Evolutionary conservation across 306 rosid species (phyloP).

Genomic region (Myrica gale): DNA sequence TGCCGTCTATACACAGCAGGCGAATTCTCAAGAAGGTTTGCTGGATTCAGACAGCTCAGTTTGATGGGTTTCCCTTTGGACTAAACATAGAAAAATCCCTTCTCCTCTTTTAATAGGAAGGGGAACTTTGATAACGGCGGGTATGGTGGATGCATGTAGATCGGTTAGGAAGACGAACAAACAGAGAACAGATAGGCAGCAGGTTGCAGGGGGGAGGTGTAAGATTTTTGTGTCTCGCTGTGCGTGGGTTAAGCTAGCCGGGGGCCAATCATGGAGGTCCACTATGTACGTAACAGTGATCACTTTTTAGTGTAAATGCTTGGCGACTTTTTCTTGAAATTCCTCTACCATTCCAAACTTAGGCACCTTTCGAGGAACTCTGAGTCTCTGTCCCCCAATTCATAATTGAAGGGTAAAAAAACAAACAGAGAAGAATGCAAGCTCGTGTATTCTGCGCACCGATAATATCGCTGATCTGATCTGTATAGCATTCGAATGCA

Average conservation of each 20-base stretch:
- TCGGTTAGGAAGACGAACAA: background rate
- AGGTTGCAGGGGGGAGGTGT: background rate
- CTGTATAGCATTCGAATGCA: background rate
- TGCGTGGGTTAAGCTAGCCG: background rate
- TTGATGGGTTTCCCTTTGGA: slow-evolving; percentile 5
- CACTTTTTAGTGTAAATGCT: background rate
- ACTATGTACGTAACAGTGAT: background rate
- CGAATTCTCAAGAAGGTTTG: slow-evolving; percentile 33
- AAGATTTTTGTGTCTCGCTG: background rate
- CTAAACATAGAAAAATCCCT: background rate
- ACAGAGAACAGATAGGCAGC: background rate
- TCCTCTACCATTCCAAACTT: background rate
- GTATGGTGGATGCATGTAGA: background rate
- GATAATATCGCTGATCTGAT: background rate
- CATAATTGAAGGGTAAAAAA: background rate
- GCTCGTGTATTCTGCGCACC: background rate
- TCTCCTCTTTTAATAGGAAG: background rate
- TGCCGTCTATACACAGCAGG: slow-evolving; percentile 22
- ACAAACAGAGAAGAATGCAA: background rate
- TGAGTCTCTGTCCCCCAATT: background rate
- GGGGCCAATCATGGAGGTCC: background rate
- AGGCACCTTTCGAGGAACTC: background rate
- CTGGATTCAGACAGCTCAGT: slow-evolving; percentile 13
- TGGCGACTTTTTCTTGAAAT: background rate
- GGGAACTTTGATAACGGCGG: background rate